Evolutionary conservation across 2,329 filamentous ascomycete species (phyloP).

Genomic region (Neophaeococcomyces aloes): DNA sequence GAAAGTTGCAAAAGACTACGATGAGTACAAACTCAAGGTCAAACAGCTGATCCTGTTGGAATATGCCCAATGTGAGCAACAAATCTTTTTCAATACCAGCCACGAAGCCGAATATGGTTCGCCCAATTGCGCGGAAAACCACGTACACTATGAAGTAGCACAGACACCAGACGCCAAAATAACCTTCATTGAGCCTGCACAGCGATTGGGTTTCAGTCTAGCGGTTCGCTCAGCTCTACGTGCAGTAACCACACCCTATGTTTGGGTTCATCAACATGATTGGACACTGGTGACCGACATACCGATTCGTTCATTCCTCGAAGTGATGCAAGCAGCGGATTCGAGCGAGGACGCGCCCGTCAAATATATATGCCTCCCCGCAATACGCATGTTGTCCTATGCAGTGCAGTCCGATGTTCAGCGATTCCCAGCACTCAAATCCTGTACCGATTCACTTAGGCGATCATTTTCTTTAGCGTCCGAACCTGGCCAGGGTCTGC

Average conservation of each 20-base stretch:
- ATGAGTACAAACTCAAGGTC: slow-evolving; percentile 4
- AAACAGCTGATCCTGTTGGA: slow-evolving; percentile 1
- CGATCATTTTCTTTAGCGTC: background rate
- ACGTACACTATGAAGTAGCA: background rate
- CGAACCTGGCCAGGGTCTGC: background rate
- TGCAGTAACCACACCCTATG: slow-evolving; percentile 5
- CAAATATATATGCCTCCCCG: slow-evolving; percentile 1
- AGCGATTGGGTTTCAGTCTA: slow-evolving; percentile 4
- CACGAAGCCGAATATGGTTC: slow-evolving; percentile 2
- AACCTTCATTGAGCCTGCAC: slow-evolving; percentile 6
- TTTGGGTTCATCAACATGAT: slow-evolving; percentile 7
- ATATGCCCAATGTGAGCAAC: background rate
- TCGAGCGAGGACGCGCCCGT: background rate
- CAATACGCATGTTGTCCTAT: background rate
- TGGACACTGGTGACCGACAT: slow-evolving; percentile 3
- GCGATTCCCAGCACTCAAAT: background rate
- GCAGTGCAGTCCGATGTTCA: background rate
- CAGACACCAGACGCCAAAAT: background rate
- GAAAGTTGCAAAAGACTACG: background rate
- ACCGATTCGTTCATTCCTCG: slow-evolving; percentile 1
- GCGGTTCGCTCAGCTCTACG: slow-evolving; percentile 3
- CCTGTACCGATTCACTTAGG: background rate
- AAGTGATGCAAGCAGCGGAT: background rate
- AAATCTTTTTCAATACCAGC: background rate
- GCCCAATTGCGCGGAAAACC: background rate